phyloP scores from a whole-genome alignment of 331 rosid genomes.

The Rosa hybrid region DNA sequence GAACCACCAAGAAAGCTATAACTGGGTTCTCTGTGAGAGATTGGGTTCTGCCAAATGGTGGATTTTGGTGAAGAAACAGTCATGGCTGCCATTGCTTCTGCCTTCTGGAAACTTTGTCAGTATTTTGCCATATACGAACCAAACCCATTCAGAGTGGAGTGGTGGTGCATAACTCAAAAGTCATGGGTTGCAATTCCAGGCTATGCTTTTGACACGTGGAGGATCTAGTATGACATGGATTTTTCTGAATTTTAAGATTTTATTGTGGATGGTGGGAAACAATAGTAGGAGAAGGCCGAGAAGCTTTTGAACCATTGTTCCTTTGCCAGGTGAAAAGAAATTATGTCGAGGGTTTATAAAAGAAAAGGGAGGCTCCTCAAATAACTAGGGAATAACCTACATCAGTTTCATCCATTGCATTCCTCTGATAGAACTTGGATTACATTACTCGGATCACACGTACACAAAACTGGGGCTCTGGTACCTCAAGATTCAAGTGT shows the following conservation, averaged over 20 bases:
- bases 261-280: conserved; percentile 37
- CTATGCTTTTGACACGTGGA: conserved; percentile 75
- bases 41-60: conserved; percentile 49
- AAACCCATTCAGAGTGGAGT: not conserved
- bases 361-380: not conserved
- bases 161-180: conserved; percentile 11
- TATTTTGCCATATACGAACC: conserved; percentile 12
- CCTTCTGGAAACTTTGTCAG: conserved; percentile 24
- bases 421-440: not conserved
- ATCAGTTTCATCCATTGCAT: not conserved
- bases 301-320: not conserved
- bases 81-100: conserved; percentile 55
- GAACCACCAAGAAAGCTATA: conserved; percentile 43
- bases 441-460: not conserved
- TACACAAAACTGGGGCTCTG: not conserved
- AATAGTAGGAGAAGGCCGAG: not conserved
- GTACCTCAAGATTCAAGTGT: not conserved
- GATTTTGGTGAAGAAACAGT: conserved; percentile 60
- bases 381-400: not conserved
- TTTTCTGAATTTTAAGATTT: conserved; percentile 39
- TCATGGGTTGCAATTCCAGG: conserved; percentile 42
- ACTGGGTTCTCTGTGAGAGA: conserved; percentile 40
- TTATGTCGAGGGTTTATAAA: not conserved
- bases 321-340: not conserved
- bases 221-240: conserved; percentile 30